phyloP scores from a whole-genome alignment of 768 basidiomycete genomes.

The Mycena galericulata region DNA sequence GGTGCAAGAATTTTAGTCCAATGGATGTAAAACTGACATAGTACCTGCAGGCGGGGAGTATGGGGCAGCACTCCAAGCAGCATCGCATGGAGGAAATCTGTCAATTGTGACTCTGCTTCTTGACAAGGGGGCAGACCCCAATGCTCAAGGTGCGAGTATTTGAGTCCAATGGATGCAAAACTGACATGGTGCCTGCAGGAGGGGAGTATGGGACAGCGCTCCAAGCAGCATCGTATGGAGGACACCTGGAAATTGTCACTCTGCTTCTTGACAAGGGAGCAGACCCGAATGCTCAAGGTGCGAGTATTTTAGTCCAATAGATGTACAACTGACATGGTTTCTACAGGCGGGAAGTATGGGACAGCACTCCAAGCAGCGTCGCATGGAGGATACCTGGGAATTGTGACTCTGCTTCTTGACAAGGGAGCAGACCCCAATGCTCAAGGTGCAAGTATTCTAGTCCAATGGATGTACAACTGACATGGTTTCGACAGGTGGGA shows the following conservation, averaged over 20 bases:
- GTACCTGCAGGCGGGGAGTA: background rate
- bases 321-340: background rate
- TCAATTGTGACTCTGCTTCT: background rate
- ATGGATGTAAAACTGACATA: too few relatives aligned
- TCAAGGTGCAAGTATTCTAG: background rate
- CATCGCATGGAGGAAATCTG: background rate
- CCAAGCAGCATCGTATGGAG: background rate
- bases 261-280: background rate
- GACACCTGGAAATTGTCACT: background rate
- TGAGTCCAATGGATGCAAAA: background rate
- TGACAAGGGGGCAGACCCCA: background rate
- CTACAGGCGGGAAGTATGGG: background rate
- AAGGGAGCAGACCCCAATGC: background rate
- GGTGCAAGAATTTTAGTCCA: too few relatives aligned
- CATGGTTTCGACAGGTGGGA: background rate
- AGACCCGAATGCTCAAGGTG: background rate
- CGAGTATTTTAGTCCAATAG: background rate
- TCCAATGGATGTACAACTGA: background rate
- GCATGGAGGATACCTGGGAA: background rate
- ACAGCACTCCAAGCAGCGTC: background rate
- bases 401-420: background rate
- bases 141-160: background rate
- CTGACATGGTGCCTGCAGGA: background rate
- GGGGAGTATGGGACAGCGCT: background rate
- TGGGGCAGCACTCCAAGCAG: background rate